Evolutionary conservation across 164 flowering plant species (phyloP).

Genomic region (Malania oleifera): DNA sequence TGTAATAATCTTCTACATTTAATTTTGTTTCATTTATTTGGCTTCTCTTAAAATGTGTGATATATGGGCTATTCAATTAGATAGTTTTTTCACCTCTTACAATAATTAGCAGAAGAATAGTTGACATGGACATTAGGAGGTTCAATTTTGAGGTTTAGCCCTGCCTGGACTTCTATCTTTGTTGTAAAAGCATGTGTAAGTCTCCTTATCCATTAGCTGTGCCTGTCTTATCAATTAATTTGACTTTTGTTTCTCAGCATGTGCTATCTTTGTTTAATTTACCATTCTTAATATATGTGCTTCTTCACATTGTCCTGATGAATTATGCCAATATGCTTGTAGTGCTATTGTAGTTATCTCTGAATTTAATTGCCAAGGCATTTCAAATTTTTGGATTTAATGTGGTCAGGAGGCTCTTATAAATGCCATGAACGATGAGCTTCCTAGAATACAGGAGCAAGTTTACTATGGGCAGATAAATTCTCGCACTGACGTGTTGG

Average conservation of each 20-base stretch:
- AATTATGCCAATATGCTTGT: neutral
- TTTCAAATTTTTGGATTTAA: neutral
- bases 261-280: neutral
- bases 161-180: too few species aligned
- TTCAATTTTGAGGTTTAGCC: too few species aligned
- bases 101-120: too few species aligned
- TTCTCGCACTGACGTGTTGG: constrained; percentile 75
- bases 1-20: too few species aligned
- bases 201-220: neutral
- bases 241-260: neutral
- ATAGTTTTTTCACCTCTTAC: too few species aligned
- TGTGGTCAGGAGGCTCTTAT: constrained; percentile 68
- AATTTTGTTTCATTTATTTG: too few species aligned
- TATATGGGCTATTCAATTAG: too few species aligned
- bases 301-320: neutral
- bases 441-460: constrained; percentile 94
- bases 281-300: neutral
- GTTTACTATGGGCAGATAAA: constrained; percentile 93
- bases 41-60: too few species aligned
- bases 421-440: constrained; percentile 95
- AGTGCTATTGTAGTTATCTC: neutral
- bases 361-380: neutral
- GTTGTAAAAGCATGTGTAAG: too few species aligned
- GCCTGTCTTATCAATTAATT: neutral
- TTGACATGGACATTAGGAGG: too few species aligned